Percentiles rank a stretch among this genome's conserved stretches.
Conservation (phyloP, 2,329 filamentous ascomycete genomes). For the Leptographium lundbergii region DNA sequence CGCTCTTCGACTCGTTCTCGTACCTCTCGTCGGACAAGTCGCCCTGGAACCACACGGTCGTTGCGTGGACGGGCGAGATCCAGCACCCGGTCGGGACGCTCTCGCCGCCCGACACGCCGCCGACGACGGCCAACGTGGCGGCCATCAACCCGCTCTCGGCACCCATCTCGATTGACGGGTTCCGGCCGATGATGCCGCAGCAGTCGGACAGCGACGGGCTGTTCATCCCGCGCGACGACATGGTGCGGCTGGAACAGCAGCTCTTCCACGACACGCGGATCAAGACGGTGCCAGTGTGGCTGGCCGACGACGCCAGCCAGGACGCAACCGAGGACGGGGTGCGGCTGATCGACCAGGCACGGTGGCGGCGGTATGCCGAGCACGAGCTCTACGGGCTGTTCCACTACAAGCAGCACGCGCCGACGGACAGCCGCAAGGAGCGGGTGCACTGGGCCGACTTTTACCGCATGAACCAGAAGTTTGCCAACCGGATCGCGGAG, state of each 20-base stretch:
- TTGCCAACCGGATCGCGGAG: constrained; percentile 78
- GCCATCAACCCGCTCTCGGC: constrained; percentile 64
- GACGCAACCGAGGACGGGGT: constrained; percentile 57
- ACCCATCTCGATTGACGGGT: constrained; percentile 64
- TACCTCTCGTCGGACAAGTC: constrained; percentile 74
- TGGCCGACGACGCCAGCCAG: constrained; percentile 52
- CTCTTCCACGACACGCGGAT: constrained; percentile 62
- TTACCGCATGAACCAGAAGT: constrained; percentile 82
- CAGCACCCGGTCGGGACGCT: constrained; percentile 34
- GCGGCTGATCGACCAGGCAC: constrained; percentile 64
- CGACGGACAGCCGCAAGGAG: constrained; percentile 71
- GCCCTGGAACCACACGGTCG: constrained; percentile 82
- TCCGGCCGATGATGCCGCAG: constrained; percentile 42
- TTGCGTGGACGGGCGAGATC: constrained; percentile 92
- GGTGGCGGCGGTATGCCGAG: constrained; percentile 86
- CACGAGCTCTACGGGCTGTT: constrained; percentile 85
- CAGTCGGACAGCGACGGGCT: constrained; percentile 52
- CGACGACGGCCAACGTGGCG: constrained; percentile 35
- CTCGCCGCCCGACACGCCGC: constrained; percentile 34
- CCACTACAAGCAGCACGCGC: constrained; percentile 92
- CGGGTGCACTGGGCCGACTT: constrained; percentile 85
- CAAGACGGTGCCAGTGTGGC: constrained; percentile 78
- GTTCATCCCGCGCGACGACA: constrained; percentile 56
- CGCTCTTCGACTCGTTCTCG: constrained; percentile 81
- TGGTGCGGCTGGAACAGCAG: constrained; percentile 60